phyloP scores from a whole-genome alignment of 441 rosid genomes.

The Gossypium gossypioides region DNA sequence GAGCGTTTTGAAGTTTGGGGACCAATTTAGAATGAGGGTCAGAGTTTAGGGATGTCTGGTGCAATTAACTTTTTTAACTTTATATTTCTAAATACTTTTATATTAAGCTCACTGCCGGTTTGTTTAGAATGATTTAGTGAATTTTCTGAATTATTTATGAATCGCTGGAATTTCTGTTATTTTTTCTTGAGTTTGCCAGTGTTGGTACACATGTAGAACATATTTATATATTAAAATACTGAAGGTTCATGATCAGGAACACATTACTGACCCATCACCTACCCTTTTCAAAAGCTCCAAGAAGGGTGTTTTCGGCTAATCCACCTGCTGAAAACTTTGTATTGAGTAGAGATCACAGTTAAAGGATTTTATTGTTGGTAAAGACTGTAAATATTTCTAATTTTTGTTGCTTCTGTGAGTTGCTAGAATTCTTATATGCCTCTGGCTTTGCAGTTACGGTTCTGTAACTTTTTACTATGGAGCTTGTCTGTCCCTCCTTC shows the following conservation, averaged over 20 bases:
- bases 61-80: background rate
- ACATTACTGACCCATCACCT: background rate
- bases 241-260: background rate
- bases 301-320: background rate
- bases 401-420: too few species aligned
- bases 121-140: background rate
- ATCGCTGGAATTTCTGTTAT: background rate
- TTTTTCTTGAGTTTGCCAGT: background rate
- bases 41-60: too few species aligned
- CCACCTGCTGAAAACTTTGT: background rate
- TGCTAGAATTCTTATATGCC: background rate
- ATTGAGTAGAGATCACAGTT: background rate
- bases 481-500: background rate
- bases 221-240: background rate
- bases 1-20: too few species aligned
- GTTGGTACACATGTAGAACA: background rate
- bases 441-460: too few species aligned
- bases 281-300: background rate
- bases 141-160: background rate
- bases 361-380: background rate
- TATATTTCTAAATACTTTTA: background rate
- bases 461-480: too few species aligned
- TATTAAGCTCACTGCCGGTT: background rate
- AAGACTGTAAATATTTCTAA: too few species aligned
- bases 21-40: too few species aligned